Conservation (phyloP, 2,329 filamentous ascomycete genomes). For the Macrophomina phaseolina region DNA sequence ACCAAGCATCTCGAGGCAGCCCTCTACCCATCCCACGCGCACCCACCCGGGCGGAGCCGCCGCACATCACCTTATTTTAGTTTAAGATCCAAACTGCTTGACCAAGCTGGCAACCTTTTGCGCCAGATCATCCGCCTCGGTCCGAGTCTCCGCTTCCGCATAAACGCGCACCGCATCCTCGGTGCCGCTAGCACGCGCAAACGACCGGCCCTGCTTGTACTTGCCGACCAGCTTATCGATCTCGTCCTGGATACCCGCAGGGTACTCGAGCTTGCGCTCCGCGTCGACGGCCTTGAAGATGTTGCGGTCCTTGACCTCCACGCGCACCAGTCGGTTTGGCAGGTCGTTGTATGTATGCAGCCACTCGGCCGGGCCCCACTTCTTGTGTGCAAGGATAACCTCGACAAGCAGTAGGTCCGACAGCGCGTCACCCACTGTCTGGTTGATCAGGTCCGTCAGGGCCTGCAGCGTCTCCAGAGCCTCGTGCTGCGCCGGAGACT, state of each 20-base stretch:
- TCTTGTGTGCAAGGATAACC: slow-evolving; percentile 93
- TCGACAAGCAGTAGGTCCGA: slow-evolving; percentile 97
- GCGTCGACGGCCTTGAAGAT: slow-evolving; percentile 92
- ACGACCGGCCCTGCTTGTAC: slow-evolving; percentile 86
- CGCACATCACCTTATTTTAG: neutral
- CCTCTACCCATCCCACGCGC: neutral
- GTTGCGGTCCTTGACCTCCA: slow-evolving; percentile 86
- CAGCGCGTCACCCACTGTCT: slow-evolving; percentile 94
- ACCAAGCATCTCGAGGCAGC: neutral
- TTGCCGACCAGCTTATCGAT: slow-evolving; percentile 90
- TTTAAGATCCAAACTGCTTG: slow-evolving; percentile 45
- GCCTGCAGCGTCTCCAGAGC: slow-evolving; percentile 84
- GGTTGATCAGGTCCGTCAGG: slow-evolving; percentile 91
- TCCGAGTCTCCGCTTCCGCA: slow-evolving; percentile 87
- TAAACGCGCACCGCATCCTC: slow-evolving; percentile 97
- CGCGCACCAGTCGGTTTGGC: slow-evolving; percentile 91
- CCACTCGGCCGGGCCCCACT: slow-evolving; percentile 90
- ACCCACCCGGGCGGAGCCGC: neutral
- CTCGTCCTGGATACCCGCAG: slow-evolving; percentile 77
- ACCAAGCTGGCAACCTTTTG: slow-evolving; percentile 80
- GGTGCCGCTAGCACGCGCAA: slow-evolving; percentile 91
- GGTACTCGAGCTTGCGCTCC: slow-evolving; percentile 83
- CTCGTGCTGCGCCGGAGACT: slow-evolving; percentile 89
- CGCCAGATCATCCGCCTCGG: slow-evolving; percentile 89
- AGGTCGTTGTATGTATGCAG: slow-evolving; percentile 90